phyloP scores from a whole-genome alignment of 768 basidiomycete species.

The Dictyophora rubrovolvata region DNA sequence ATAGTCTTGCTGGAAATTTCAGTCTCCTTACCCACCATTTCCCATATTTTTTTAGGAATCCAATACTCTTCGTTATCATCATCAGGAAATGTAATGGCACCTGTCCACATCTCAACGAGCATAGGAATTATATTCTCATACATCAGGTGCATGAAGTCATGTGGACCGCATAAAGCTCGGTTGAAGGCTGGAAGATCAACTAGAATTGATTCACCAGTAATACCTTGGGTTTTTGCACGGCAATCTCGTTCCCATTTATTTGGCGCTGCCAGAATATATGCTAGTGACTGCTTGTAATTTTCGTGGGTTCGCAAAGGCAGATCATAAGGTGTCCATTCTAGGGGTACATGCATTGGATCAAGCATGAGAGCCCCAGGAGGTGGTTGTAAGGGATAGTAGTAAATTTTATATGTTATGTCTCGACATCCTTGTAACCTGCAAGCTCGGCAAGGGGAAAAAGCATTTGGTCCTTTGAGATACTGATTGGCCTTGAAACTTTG shows the following conservation, averaged over 20 bases:
- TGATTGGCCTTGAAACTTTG: background rate
- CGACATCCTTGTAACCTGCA: background rate
- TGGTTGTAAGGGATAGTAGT: background rate
- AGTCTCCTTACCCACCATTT: slow-evolving; percentile 29
- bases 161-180: slow-evolving; percentile 29
- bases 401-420: background rate
- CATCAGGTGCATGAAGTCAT: slow-evolving; percentile 42
- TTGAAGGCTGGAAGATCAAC: slow-evolving; percentile 17
- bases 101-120: slow-evolving; percentile 32
- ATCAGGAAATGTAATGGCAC: slow-evolving; percentile 28
- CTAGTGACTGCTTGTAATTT: background rate
- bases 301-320: background rate
- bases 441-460: background rate
- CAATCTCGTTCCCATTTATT: background rate
- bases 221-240: background rate
- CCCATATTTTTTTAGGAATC: slow-evolving; percentile 25
- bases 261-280: background rate
- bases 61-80: slow-evolving; percentile 14
- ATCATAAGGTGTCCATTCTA: background rate
- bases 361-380: background rate
- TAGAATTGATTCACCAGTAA: background rate
- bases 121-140: slow-evolving; percentile 34
- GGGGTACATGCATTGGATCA: background rate
- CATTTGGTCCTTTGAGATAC: background rate
- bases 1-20: slow-evolving; percentile 11